A percentile compares a stretch with the other conserved stretches of the same genome.
Conservation (phyloP, 441 rosid species). For the Iberis amara region DNA sequence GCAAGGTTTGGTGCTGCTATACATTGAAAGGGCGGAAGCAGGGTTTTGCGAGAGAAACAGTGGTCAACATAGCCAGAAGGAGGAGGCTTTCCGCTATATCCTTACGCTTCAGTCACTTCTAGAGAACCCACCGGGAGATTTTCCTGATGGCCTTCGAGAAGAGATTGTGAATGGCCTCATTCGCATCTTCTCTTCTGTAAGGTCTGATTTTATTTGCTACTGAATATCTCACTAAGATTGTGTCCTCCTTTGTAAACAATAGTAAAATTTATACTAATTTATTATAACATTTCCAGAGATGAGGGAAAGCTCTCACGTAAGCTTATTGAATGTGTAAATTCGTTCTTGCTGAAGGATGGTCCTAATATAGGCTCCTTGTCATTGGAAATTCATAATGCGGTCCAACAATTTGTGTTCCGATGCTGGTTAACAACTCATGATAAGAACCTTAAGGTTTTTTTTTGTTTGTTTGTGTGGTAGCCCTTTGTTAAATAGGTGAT, state of each 20-base stretch:
- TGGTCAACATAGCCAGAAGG: slow-evolving; percentile 55
- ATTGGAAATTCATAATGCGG: slow-evolving; percentile 65
- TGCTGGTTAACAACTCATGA: slow-evolving; percentile 80
- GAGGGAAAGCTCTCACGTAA: slow-evolving; percentile 90
- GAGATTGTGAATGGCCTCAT: slow-evolving; percentile 61
- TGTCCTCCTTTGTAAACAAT: slow-evolving; percentile 16
- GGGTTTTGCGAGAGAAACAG: slow-evolving; percentile 44
- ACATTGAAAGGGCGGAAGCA: slow-evolving; percentile 69
- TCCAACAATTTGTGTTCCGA: slow-evolving; percentile 54
- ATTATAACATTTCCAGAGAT: slow-evolving; percentile 51
- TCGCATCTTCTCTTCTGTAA: slow-evolving; percentile 60
- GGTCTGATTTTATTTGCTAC: slow-evolving; percentile 39
- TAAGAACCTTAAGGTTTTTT: slow-evolving; percentile 66
- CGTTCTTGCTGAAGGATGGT: slow-evolving; percentile 77
- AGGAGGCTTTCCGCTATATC: slow-evolving; percentile 67
- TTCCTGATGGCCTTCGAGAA: slow-evolving; percentile 62
- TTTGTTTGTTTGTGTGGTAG: slow-evolving; percentile 8
- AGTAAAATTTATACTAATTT: slow-evolving; percentile 20
- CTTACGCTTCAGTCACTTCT: slow-evolving; percentile 69
- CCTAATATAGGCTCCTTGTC: slow-evolving; percentile 67
- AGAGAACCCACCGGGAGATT: slow-evolving; percentile 90
- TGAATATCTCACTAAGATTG: slow-evolving; percentile 15
- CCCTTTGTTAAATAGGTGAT: slow-evolving; percentile 16
- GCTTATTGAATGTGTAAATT: slow-evolving; percentile 83
- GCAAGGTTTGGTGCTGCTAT: slow-evolving; percentile 60